phyloP scores from a whole-genome alignment of 306 rosid genomes.

The Geum urbanum region DNA sequence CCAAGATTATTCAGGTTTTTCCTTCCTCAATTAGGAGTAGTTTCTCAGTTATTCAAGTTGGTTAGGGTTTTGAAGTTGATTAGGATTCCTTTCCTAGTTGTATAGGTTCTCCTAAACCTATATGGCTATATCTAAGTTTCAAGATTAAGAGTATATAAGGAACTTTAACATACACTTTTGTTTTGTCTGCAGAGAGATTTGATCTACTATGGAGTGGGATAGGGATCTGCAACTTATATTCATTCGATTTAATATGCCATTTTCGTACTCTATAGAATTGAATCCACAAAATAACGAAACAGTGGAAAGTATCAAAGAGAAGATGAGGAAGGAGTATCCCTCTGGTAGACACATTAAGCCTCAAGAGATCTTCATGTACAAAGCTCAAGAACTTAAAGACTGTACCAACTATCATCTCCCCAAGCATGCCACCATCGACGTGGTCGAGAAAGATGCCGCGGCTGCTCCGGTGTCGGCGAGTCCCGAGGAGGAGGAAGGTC shows the following conservation, averaged over 20 bases:
- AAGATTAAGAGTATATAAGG: neutral
- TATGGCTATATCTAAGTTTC: neutral
- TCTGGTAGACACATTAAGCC: neutral
- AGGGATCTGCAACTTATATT: neutral
- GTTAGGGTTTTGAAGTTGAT: neutral
- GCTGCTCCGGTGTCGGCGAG: neutral
- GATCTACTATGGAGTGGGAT: slow-evolving; percentile 1
- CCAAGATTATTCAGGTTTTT: neutral
- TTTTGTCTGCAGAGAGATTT: neutral
- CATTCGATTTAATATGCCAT: neutral
- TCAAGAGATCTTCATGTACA: neutral
- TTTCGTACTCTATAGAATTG: neutral
- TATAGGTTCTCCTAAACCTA: neutral
- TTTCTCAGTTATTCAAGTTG: neutral
- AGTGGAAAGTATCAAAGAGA: neutral
- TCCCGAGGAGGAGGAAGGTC: neutral
- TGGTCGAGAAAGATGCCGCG: neutral
- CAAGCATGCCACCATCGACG: neutral
- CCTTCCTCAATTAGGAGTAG: neutral
- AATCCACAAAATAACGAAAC: neutral
- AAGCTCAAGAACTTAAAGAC: neutral
- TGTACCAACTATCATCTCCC: neutral
- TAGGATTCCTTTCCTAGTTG: neutral
- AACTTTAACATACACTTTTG: no score
- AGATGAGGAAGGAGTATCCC: neutral